Evolutionary conservation across 2,329 filamentous ascomycete genomes (phyloP), one percentile per base, ranked within the genome.

Genomic region (Aspergillus bombycis): DNA sequence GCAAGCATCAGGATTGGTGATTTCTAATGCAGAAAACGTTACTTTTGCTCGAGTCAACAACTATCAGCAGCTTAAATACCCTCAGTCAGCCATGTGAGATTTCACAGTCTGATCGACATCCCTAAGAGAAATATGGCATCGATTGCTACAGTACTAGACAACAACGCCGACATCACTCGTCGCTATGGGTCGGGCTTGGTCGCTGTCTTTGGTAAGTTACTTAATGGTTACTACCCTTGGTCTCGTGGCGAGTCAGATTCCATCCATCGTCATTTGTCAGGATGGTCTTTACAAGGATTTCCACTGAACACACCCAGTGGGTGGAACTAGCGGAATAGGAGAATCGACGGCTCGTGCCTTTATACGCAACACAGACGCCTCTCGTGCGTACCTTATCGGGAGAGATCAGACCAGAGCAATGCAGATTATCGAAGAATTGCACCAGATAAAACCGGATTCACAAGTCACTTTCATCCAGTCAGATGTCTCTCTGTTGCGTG

Each of bases 351-450:
- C 60, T 4, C 48, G 46, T 10, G 55, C 62, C 0, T 62, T 66
- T 43, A 65, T 65, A 2, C 77, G 80, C 59, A 68, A 79, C n/a
- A 75, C 81, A 1, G 56, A 67, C 1, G 71, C 71, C 2, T 83
- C 85, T 1, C 80, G 74, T n/a, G 78, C 85, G 38, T 88, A 88
- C 70, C 78, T 86, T 28, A 67, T 87, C 28, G 85, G 85, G 0
- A 80, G 85, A 0, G 74, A 72, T 58, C 61, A 75, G 26, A 58
- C 66, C 0, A 75, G 77, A 2, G 79, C 76, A 41, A 71, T 76
- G 23, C 71, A 76, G 19, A 75, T 85, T 57, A 74, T 79, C 9
- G 71, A 75, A 7, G 82, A 85, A 58, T 71, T 85, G 16, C 72
- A 77, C 30, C 53, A 64, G 3, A 62, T 83, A 8, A 88, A 86